A percentile compares a stretch with the other conserved stretches of the same genome.
These are phyloP conservation scores for Penicillium salamii DNA, from an alignment of 495 filamentous ascomycete species.

Conservation along the genomic window DNA sequence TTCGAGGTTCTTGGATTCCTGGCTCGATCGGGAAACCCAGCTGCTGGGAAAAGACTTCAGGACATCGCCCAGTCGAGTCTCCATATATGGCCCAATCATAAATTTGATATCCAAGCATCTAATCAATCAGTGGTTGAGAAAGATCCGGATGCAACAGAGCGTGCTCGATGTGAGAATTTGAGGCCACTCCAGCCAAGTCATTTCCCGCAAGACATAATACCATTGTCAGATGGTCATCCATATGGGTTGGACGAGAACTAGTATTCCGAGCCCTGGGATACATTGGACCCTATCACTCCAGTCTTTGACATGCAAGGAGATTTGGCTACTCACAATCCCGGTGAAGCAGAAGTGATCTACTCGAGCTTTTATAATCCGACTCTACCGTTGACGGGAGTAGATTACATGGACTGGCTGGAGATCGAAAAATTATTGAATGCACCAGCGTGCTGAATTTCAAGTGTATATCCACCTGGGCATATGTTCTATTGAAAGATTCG, in stretches of 20 bases:
- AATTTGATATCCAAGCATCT: not conserved
- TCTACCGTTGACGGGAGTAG: conserved; percentile 19
- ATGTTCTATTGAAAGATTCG: too few relatives aligned
- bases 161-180: too few relatives aligned
- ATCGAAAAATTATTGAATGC: conserved; percentile 20
- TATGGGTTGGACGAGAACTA: conserved; percentile 14
- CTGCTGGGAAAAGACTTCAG: conserved; percentile 17
- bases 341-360: conserved; percentile 20
- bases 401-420: conserved; percentile 23
- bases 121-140: too few relatives aligned
- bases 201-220: too few relatives aligned
- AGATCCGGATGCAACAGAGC: too few relatives aligned
- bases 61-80: conserved; percentile 22
- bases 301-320: conserved; percentile 16
- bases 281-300: too few relatives aligned
- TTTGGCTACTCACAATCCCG: conserved; percentile 14
- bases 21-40: conserved; percentile 16
- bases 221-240: not conserved
- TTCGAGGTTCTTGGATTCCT: conserved; percentile 18
- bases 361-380: conserved; percentile 22
- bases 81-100: conserved; percentile 16
- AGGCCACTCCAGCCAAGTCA: too few relatives aligned
- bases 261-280: not conserved
- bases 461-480: too few relatives aligned
- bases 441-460: too few relatives aligned